A percentile compares a stretch with the other conserved stretches of the same genome.
These are phyloP conservation scores for Yamadazyma blattariae DNA, from an alignment of 1,139 yeast species.

Conservation along the genomic window DNA sequence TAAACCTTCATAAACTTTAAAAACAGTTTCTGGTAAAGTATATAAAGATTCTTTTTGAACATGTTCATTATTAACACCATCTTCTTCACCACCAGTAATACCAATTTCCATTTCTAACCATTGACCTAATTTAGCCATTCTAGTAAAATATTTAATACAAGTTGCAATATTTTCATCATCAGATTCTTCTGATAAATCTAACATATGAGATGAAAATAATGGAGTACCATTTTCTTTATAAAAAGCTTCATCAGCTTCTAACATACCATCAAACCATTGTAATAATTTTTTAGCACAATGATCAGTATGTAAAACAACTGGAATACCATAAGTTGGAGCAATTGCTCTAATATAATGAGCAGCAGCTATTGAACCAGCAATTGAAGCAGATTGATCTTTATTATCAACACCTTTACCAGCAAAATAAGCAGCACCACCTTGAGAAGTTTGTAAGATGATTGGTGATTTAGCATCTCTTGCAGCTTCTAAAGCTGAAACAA, in stretches of 20 bases:
- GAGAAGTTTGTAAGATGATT: slow-evolving; percentile 93
- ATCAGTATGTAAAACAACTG: slow-evolving; percentile 96
- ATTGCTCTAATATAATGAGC: slow-evolving; percentile 96
- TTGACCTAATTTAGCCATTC: slow-evolving; percentile 93
- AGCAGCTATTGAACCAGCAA: slow-evolving; percentile 95
- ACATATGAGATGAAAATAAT: slow-evolving; percentile 97
- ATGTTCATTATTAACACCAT: slow-evolving; percentile 98
- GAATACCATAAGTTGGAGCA: slow-evolving; percentile 96
- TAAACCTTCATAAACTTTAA: slow-evolving; percentile 84
- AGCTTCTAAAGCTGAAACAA: slow-evolving; percentile 95
- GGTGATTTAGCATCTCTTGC: slow-evolving; percentile 97
- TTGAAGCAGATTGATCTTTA: slow-evolving; percentile 90
- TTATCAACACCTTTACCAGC: slow-evolving; percentile 99
- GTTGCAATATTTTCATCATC: slow-evolving; percentile 94
- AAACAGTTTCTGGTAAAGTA: slow-evolving; percentile 96
- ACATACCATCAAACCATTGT: slow-evolving; percentile 99
- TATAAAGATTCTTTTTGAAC: slow-evolving; percentile 84
- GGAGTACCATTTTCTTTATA: slow-evolving; percentile 87
- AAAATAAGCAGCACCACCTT: slow-evolving; percentile 99
- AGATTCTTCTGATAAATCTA: slow-evolving; percentile 94
- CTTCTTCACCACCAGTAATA: slow-evolving; percentile 99
- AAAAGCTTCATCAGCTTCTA: slow-evolving; percentile 93
- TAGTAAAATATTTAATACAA: slow-evolving; percentile 92
- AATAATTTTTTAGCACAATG: slow-evolving; percentile 98
- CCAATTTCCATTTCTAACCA: slow-evolving; percentile 99